These are phyloP conservation scores for Xylariomycetidae sp. DNA, from an alignment of 2,329 filamentous ascomycete species.

Conservation along the genomic window DNA sequence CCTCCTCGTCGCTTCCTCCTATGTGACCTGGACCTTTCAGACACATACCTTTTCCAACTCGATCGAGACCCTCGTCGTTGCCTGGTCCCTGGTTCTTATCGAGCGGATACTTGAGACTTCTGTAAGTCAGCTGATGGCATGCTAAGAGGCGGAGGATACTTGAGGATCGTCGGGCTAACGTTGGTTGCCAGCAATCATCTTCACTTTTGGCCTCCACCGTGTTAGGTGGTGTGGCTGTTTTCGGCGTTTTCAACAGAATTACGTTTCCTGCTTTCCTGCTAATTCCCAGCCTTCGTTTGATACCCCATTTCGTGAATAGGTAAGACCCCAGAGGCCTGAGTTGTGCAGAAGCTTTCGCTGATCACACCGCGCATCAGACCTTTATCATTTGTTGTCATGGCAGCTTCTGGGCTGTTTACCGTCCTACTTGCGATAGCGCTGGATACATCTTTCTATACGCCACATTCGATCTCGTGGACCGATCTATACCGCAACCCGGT, in stretches of 20 bases:
- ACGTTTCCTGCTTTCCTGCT: constrained; percentile 92
- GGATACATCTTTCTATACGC: constrained; percentile 79
- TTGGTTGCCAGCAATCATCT: constrained; percentile 54
- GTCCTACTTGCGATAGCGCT: constrained; percentile 67
- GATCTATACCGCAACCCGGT: constrained; percentile 59
- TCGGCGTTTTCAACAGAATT: constrained; percentile 92
- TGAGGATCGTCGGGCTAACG: constrained; percentile 3
- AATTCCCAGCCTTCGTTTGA: constrained; percentile 73
- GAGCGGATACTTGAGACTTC: constrained; percentile 75
- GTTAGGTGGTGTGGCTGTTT: constrained; percentile 73
- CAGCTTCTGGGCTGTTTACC: constrained; percentile 60
- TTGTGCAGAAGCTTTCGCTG: background rate
- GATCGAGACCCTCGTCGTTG: constrained; percentile 84
- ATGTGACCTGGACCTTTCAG: constrained; percentile 98
- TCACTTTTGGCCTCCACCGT: constrained; percentile 70
- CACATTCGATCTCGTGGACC: constrained; percentile 56
- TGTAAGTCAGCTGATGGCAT: constrained; percentile 47
- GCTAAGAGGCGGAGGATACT: background rate
- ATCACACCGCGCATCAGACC: constrained; percentile 37
- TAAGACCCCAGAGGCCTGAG: constrained; percentile 34
- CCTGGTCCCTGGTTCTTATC: constrained; percentile 90
- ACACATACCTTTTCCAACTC: constrained; percentile 98
- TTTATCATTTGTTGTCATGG: constrained; percentile 55
- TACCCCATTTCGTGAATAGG: constrained; percentile 82
- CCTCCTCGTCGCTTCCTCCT: constrained; percentile 85